phyloP scores from a whole-genome alignment of 495 filamentous ascomycete species.

The Podospora fimiseda region DNA sequence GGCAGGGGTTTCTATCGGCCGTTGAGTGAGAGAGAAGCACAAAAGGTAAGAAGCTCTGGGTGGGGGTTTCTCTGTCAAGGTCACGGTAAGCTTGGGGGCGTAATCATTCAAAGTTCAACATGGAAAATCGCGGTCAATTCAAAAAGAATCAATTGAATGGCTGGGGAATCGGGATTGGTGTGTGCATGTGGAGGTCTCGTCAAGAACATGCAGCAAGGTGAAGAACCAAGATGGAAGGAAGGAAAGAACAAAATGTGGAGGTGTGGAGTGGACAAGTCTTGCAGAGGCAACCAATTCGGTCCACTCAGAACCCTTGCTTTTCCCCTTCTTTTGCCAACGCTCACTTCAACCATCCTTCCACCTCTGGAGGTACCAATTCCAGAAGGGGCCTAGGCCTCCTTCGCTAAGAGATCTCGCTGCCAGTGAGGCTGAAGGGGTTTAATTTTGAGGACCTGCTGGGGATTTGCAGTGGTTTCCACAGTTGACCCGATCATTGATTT shows the following conservation, averaged over 20 bases:
- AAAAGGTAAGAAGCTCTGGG: no score
- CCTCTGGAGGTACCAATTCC: neutral
- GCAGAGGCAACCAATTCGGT: conserved; percentile 1
- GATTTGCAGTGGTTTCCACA: conserved; percentile 5
- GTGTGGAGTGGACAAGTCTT: neutral
- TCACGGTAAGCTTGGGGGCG: no score
- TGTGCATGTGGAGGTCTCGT: no score
- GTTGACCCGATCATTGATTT: conserved; percentile 1
- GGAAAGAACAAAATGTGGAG: neutral
- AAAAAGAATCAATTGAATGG: no score
- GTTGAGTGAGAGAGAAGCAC: no score
- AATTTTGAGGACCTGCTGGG: neutral
- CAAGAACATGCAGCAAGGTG: neutral
- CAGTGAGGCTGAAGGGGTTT: conserved; percentile 13
- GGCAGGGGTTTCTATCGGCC: neutral
- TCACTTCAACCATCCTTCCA: neutral
- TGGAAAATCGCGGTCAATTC: no score
- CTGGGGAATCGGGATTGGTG: no score
- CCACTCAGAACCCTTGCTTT: conserved; percentile 3
- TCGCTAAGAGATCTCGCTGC: conserved; percentile 5
- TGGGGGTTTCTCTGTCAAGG: no score
- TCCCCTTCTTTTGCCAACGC: neutral
- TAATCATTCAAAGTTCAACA: no score
- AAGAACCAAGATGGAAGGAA: neutral
- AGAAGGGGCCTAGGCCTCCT: neutral